Conservation (phyloP, 257 asterid species). For the Eucommia ulmoides region DNA sequence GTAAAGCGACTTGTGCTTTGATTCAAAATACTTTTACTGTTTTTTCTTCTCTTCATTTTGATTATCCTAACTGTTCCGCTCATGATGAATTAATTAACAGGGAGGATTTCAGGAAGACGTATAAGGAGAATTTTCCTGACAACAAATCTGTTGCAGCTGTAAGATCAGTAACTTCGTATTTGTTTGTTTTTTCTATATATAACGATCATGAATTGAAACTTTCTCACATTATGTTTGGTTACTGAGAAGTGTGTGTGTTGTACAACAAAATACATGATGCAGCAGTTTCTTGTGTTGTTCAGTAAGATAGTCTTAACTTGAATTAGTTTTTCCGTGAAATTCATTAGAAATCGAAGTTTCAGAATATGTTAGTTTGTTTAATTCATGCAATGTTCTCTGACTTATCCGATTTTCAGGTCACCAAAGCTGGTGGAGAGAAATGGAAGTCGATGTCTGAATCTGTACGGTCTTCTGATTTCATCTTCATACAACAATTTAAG, state of each 20-base stretch:
- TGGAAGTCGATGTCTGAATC: slow-evolving; percentile 17
- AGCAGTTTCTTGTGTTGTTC: too few relatives aligned
- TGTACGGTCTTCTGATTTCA: slow-evolving; percentile 12
- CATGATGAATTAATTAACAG: slow-evolving; percentile 8
- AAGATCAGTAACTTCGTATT: neutral
- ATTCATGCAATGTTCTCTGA: neutral
- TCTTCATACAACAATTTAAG: too few relatives aligned
- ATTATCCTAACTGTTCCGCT: too few relatives aligned
- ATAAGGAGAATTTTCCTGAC: slow-evolving; percentile 22
- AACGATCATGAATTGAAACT: too few relatives aligned
- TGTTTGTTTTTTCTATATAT: neutral
- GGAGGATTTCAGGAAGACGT: slow-evolving; percentile 17
- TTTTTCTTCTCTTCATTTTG: neutral
- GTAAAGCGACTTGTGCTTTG: neutral
- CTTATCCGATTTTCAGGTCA: slow-evolving; percentile 5
- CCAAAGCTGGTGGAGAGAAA: slow-evolving; percentile 18
- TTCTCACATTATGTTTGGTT: too few relatives aligned
- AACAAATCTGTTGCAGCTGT: slow-evolving; percentile 15
- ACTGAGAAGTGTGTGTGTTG: too few relatives aligned
- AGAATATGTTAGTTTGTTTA: too few relatives aligned
- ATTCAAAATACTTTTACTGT: neutral
- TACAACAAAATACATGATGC: too few relatives aligned
- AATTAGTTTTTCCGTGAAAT: too few relatives aligned
- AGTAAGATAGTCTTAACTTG: too few relatives aligned
- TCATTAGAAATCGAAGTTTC: too few relatives aligned